Percentiles rank a stretch among this genome's conserved stretches.
These are phyloP conservation scores for Trichophyton benhamiae DNA, from an alignment of 2,329 filamentous ascomycete genomes.

Conservation along the genomic window DNA sequence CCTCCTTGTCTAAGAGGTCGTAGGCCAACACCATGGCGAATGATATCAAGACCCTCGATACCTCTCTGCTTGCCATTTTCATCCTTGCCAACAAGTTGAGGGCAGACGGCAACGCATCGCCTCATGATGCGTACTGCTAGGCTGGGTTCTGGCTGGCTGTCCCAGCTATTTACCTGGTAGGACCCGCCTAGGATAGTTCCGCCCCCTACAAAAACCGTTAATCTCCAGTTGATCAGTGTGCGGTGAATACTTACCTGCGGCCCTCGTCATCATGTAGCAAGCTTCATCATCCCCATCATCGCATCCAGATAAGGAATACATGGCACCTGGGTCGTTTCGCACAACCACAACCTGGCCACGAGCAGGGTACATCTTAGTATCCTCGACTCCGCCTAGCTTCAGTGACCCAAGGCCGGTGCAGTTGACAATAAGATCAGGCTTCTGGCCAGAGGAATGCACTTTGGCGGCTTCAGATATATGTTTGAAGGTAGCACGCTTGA, in stretches of 20 bases:
- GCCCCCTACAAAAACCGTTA: conserved; percentile 39
- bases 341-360: conserved; percentile 78
- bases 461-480: conserved; percentile 60
- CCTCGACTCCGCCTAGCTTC: conserved; percentile 69
- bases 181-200: conserved; percentile 81
- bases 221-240: too few relatives aligned
- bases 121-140: conserved; percentile 76
- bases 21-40: conserved; percentile 72
- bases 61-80: conserved; percentile 32
- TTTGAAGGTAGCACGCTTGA: conserved; percentile 51
- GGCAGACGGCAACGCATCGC: conserved; percentile 36
- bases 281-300: conserved; percentile 62
- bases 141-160: conserved; percentile 63
- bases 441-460: conserved; percentile 45
- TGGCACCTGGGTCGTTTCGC: conserved; percentile 60
- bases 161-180: conserved; percentile 69
- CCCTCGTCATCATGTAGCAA: conserved; percentile 71
- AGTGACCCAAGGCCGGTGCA: conserved; percentile 67
- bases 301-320: conserved; percentile 58
- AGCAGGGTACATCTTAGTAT: conserved; percentile 58
- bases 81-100: conserved; percentile 40
- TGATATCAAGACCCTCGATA: conserved; percentile 58
- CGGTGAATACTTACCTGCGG: conserved; percentile 28
- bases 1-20: conserved; percentile 63
- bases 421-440: conserved; percentile 64